Evolutionary conservation across 306 rosid species (phyloP).

Genomic region (Sophora flavescens): DNA sequence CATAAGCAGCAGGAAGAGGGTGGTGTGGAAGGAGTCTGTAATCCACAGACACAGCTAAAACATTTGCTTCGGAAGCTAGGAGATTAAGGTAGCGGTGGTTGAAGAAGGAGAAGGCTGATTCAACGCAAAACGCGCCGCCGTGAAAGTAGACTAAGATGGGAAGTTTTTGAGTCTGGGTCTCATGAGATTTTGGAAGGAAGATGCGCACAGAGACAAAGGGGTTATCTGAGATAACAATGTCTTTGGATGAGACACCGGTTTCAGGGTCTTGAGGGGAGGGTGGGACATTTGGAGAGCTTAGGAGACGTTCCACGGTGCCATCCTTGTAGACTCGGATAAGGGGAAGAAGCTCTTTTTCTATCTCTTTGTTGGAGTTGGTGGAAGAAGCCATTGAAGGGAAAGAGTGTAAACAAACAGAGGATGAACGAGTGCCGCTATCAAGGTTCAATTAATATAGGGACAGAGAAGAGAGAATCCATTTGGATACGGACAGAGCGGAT

Average conservation of each 20-base stretch:
- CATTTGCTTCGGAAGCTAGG: constrained; percentile 37
- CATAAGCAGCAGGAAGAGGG: constrained; percentile 52
- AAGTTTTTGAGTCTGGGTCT: constrained; percentile 17
- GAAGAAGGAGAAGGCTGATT: constrained; percentile 47
- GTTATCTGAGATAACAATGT: constrained; percentile 41
- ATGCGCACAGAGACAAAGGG: constrained; percentile 45
- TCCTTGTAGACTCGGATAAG: constrained; percentile 45
- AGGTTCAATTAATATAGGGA: too few species aligned
- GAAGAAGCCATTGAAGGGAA: not conserved
- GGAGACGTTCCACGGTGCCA: constrained; percentile 46
- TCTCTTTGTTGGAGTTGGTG: not conserved
- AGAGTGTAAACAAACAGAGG: too few species aligned
- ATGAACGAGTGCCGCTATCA: too few species aligned
- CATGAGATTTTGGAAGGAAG: constrained; percentile 42
- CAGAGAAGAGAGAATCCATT: too few species aligned
- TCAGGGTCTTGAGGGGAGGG: constrained; percentile 41
- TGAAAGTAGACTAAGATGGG: constrained; percentile 55
- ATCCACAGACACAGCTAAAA: constrained; percentile 42
- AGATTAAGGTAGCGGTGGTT: constrained; percentile 29
- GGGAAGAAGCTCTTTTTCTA: constrained; percentile 48
- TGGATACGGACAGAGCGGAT: too few species aligned
- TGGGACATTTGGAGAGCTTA: constrained; percentile 38
- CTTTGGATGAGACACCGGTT: constrained; percentile 52
- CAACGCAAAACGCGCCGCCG: constrained; percentile 54
- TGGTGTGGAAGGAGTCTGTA: constrained; percentile 50